Percentiles rank a stretch among this genome's conserved stretches.
phyloP scores from a whole-genome alignment of 371 early-diverging fungal species.

The Capillidium heterosporum region DNA sequence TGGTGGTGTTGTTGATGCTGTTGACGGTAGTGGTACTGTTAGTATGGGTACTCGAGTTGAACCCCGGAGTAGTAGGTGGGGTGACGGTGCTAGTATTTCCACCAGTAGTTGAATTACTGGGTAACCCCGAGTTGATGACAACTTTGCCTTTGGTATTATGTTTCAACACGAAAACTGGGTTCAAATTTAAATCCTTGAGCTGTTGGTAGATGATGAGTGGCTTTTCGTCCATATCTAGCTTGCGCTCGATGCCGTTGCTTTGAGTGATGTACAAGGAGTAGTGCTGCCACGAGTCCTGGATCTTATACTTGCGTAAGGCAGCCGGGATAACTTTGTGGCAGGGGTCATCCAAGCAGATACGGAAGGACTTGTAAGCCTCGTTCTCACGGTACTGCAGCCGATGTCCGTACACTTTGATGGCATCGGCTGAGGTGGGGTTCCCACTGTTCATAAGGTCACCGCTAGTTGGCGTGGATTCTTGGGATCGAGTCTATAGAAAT shows the following conservation, averaged over 20 bases:
- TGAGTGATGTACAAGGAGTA: slow-evolving; percentile 65
- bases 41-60: too few species aligned
- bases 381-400: slow-evolving; percentile 20
- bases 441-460: too few species aligned
- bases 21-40: too few species aligned
- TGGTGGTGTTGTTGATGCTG: too few species aligned
- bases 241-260: slow-evolving; percentile 13
- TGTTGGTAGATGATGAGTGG: slow-evolving; percentile 62
- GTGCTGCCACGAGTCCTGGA: slow-evolving; percentile 69
- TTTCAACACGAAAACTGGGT: slow-evolving; percentile 59
- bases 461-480: neutral
- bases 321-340: slow-evolving; percentile 71
- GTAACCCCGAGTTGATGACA: neutral
- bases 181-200: slow-evolving; percentile 51
- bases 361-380: slow-evolving; percentile 73
- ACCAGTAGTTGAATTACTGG: too few species aligned
- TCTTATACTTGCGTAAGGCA: slow-evolving; percentile 79
- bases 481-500: neutral
- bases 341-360: slow-evolving; percentile 61
- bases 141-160: slow-evolving; percentile 42
- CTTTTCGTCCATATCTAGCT: slow-evolving; percentile 44
- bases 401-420: neutral
- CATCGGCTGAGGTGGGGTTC: neutral
- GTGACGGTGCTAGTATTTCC: too few species aligned
- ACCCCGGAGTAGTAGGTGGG: too few species aligned